Percentiles rank a stretch among this genome's conserved stretches.
phyloP scores from a whole-genome alignment of 805 yeast species.

The Candida nonsorbophila region DNA sequence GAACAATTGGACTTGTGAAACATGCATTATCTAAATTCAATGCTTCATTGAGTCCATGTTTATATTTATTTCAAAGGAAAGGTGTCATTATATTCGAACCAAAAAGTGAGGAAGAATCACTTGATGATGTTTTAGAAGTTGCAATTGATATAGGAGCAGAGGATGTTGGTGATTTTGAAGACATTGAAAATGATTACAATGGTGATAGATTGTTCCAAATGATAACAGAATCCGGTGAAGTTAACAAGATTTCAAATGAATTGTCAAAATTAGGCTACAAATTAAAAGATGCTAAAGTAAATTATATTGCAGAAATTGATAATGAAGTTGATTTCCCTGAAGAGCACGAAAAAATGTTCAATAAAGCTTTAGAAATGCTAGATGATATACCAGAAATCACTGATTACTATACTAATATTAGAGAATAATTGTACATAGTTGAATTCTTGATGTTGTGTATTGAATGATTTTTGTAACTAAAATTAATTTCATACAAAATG shows the following conservation, averaged over 20 bases:
- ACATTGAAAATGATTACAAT: conserved; percentile 35
- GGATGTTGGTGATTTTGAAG: conserved; percentile 58
- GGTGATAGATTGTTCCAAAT: conserved; percentile 36
- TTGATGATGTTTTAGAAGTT: conserved; percentile 70
- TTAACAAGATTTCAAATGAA: conserved; percentile 55
- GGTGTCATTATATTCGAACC: conserved; percentile 62
- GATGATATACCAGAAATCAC: conserved; percentile 85
- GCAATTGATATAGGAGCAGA: conserved; percentile 77
- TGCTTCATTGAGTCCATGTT: conserved; percentile 70
- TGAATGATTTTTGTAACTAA: background rate
- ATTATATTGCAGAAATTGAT: conserved; percentile 61
- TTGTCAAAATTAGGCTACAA: conserved; percentile 49
- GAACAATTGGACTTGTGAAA: conserved; percentile 73
- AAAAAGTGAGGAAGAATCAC: conserved; percentile 23
- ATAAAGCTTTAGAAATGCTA: conserved; percentile 53
- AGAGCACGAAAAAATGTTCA: conserved; percentile 46
- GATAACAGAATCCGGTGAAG: conserved; percentile 58
- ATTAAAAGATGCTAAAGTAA: conserved; percentile 67
- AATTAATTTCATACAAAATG: background rate
- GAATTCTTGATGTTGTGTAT: background rate
- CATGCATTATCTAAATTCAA: conserved; percentile 68
- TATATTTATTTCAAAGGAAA: conserved; percentile 68
- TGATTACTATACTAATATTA: conserved; percentile 68
- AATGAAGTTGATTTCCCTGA: conserved; percentile 49
- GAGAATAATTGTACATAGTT: conserved; percentile 15